phyloP scores from a whole-genome alignment of 177 flowering plant genomes.

The Vitis hybrid region DNA sequence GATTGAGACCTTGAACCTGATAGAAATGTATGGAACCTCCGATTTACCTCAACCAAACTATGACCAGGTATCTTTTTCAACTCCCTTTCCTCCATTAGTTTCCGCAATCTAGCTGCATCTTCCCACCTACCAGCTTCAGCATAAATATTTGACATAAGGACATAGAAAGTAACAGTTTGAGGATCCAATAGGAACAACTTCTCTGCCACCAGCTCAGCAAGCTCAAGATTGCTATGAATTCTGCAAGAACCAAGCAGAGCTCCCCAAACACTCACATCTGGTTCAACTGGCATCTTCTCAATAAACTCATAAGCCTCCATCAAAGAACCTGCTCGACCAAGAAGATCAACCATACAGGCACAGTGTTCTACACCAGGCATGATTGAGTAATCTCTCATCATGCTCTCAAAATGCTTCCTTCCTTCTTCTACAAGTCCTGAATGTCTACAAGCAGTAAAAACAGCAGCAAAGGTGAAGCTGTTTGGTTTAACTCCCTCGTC shows the following conservation, averaged over 20 bases:
- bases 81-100: conserved; percentile 26
- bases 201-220: conserved; percentile 36
- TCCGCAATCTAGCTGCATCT: conserved; percentile 28
- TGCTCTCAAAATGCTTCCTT: conserved; percentile 27
- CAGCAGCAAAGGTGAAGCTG: conserved; percentile 31
- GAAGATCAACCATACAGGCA: conserved; percentile 46
- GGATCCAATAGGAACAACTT: conserved; percentile 24
- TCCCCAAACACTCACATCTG: conserved; percentile 40
- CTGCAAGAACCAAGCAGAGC: conserved; percentile 39
- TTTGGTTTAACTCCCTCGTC: conserved; percentile 34
- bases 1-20: conserved; percentile 17
- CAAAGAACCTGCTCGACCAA: conserved; percentile 36
- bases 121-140: conserved; percentile 39
- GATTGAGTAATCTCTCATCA: conserved; percentile 31
- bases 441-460: conserved; percentile 42
- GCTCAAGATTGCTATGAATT: conserved; percentile 28
- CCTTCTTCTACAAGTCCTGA: conserved; percentile 41
- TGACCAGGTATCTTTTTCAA: conserved; percentile 35
- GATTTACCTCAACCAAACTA: conserved; percentile 27
- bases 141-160: conserved; percentile 40
- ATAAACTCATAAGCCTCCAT: conserved; percentile 33
- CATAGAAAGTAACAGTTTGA: conserved; percentile 23
- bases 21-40: conserved; percentile 25
- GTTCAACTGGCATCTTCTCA: conserved; percentile 29
- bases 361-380: conserved; percentile 36